These are phyloP conservation scores for Mycosphaerella sp. DNA, from an alignment of 2,329 filamentous ascomycete species.

Conservation along the genomic window DNA sequence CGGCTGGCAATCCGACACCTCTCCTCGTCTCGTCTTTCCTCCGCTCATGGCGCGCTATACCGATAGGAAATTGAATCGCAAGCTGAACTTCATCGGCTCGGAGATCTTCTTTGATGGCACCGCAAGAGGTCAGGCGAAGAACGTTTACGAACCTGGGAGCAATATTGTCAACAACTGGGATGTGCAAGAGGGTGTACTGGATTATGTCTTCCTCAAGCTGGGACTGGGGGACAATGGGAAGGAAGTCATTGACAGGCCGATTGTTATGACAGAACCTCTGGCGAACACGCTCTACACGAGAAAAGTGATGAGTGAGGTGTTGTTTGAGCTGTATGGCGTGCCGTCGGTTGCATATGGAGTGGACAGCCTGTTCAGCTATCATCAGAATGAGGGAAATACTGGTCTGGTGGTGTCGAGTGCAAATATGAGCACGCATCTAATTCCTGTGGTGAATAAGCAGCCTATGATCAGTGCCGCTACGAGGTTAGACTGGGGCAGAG, in stretches of 20 bases:
- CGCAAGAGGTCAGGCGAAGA: slow-evolving; percentile 80
- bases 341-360: slow-evolving; percentile 90
- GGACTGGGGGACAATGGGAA: slow-evolving; percentile 69
- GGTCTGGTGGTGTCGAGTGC: slow-evolving; percentile 88
- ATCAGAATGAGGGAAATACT: slow-evolving; percentile 79
- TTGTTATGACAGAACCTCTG: slow-evolving; percentile 93
- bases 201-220: slow-evolving; percentile 91
- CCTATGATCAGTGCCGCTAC: slow-evolving; percentile 78
- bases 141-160: slow-evolving; percentile 82
- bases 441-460: slow-evolving; percentile 83
- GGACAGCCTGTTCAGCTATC: slow-evolving; percentile 93
- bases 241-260: slow-evolving; percentile 68
- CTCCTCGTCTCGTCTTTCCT: slow-evolving; percentile 72
- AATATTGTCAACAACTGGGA: slow-evolving; percentile 97
- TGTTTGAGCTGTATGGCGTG: slow-evolving; percentile 92
- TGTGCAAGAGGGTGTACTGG: slow-evolving; percentile 87
- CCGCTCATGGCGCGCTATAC: slow-evolving; percentile 93
- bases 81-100: slow-evolving; percentile 83
- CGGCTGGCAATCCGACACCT: slow-evolving; percentile 87
- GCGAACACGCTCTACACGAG: slow-evolving; percentile 84
- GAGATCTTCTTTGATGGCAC: slow-evolving; percentile 95
- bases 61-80: slow-evolving; percentile 86
- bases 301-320: slow-evolving; percentile 80
- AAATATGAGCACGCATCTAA: slow-evolving; percentile 88
- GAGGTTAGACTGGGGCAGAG: slow-evolving; percentile 89